These are phyloP conservation scores for Microdochium paspali DNA, from an alignment of 2,329 filamentous ascomycete genomes.

Conservation along the genomic window DNA sequence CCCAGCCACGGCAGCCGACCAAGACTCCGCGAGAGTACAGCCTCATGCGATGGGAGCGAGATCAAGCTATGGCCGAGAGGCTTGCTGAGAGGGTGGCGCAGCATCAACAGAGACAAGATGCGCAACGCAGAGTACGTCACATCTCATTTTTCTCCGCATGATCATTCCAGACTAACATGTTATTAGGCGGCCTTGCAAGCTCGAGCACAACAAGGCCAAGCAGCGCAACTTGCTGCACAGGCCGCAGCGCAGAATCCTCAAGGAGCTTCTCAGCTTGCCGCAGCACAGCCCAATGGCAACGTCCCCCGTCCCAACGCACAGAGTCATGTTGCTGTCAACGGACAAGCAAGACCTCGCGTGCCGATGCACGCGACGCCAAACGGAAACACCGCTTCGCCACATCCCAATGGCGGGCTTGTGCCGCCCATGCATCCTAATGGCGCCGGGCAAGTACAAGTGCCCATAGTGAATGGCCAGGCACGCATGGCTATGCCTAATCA, in stretches of 20 bases:
- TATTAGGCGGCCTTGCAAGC: slow-evolving; percentile 33
- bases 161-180: slow-evolving; percentile 13
- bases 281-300: slow-evolving; percentile 20
- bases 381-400: slow-evolving; percentile 36
- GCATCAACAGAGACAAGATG: slow-evolving; percentile 44
- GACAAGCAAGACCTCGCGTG: slow-evolving; percentile 40
- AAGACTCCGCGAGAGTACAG: slow-evolving; percentile 90
- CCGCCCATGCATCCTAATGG: slow-evolving; percentile 52
- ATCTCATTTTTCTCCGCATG: slow-evolving; percentile 7
- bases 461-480: slow-evolving; percentile 46
- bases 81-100: slow-evolving; percentile 48
- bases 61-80: slow-evolving; percentile 56
- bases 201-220: slow-evolving; percentile 33
- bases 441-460: slow-evolving; percentile 62
- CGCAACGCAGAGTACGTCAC: slow-evolving; percentile 42
- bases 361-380: slow-evolving; percentile 44
- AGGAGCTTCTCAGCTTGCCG: slow-evolving; percentile 22
- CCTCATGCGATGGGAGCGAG: slow-evolving; percentile 76
- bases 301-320: slow-evolving; percentile 31
- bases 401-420: slow-evolving; percentile 38
- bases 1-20: slow-evolving; percentile 35
- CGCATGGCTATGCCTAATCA: slow-evolving; percentile 46
- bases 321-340: slow-evolving; percentile 33
- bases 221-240: slow-evolving; percentile 32
- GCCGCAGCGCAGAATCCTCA: slow-evolving; percentile 24